Conservation (phyloP, 2,329 filamentous ascomycete species). For the Ceratocystis ficicola region DNA sequence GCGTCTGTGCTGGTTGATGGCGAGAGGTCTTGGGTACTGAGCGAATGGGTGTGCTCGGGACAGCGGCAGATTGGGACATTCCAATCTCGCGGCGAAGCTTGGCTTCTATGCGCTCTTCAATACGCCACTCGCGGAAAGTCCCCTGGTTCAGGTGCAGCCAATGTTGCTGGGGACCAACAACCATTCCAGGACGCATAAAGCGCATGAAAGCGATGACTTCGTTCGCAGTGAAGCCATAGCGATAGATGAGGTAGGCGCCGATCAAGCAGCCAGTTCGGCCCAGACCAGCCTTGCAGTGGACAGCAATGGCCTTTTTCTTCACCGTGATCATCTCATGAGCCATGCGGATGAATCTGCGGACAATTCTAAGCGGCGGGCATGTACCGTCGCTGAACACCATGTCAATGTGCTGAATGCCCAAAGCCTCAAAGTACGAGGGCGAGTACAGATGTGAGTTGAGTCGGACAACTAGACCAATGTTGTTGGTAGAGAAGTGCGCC, state of each 20-base stretch:
- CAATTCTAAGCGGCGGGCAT: slow-evolving; percentile 77
- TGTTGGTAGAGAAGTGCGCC: slow-evolving; percentile 72
- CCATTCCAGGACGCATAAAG: slow-evolving; percentile 98
- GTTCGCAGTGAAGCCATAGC: slow-evolving; percentile 92
- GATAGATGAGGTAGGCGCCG: slow-evolving; percentile 93
- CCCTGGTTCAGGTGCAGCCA: slow-evolving; percentile 97
- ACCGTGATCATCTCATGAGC: slow-evolving; percentile 89
- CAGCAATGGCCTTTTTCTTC: slow-evolving; percentile 84
- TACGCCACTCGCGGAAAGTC: slow-evolving; percentile 97
- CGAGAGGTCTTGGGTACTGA: slow-evolving; percentile 49
- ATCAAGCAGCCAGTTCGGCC: slow-evolving; percentile 93
- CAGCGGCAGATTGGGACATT: slow-evolving; percentile 32
- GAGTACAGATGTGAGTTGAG: slow-evolving; percentile 94
- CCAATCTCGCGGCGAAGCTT: slow-evolving; percentile 50
- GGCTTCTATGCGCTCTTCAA: slow-evolving; percentile 71
- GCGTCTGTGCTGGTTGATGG: slow-evolving; percentile 64
- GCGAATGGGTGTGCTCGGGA: slow-evolving; percentile 48
- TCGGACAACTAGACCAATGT: slow-evolving; percentile 86
- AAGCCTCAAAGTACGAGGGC: slow-evolving; percentile 88
- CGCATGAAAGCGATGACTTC: slow-evolving; percentile 97
- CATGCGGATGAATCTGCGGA: slow-evolving; percentile 86
- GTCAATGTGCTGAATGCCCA: slow-evolving; percentile 90
- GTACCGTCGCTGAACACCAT: slow-evolving; percentile 99
- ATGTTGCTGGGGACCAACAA: slow-evolving; percentile 95
- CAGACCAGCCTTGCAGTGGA: slow-evolving; percentile 96